Evolutionary conservation across 2,329 filamentous ascomycete genomes (phyloP).

Genomic region (Tolypocladium ophioglossoides): DNA sequence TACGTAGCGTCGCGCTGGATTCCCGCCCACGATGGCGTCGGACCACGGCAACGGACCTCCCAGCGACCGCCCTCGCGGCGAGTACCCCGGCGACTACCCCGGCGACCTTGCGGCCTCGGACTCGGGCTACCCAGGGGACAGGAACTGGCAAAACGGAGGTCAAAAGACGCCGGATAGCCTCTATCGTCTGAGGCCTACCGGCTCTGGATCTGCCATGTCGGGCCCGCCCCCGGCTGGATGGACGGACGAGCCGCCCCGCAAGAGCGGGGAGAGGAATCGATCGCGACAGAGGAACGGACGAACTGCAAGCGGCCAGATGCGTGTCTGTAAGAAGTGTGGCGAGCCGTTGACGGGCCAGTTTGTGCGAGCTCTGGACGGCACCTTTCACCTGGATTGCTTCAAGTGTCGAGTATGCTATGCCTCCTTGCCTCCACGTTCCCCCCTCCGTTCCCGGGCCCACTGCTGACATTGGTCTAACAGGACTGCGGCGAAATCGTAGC

Average conservation of each 20-base stretch:
- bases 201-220: conserved; percentile 22
- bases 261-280: conserved; percentile 46
- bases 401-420: conserved; percentile 80
- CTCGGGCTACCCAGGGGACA: conserved; percentile 19
- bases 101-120: conserved; percentile 19
- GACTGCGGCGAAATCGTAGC: conserved; percentile 96
- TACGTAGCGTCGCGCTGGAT: conserved; percentile 9
- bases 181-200: conserved; percentile 22
- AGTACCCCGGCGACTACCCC: conserved; percentile 17
- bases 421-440: conserved; percentile 1
- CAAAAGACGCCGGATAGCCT: conserved; percentile 25
- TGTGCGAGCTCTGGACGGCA: conserved; percentile 84
- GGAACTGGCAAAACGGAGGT: conserved; percentile 26
- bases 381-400: conserved; percentile 96
- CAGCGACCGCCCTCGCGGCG: conserved; percentile 25
- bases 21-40: conserved; percentile 30
- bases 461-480: conserved; percentile 33
- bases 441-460: conserved; percentile 1
- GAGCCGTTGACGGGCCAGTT: conserved; percentile 89
- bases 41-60: conserved; percentile 33
- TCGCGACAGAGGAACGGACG: conserved; percentile 44
- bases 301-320: conserved; percentile 47
- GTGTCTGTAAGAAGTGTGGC: conserved; percentile 77
- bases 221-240: conserved; percentile 17
- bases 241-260: conserved; percentile 32